Evolutionary conservation across 345 rosid genomes (phyloP).

Genomic region (Eucalyptus cloeziana): DNA sequence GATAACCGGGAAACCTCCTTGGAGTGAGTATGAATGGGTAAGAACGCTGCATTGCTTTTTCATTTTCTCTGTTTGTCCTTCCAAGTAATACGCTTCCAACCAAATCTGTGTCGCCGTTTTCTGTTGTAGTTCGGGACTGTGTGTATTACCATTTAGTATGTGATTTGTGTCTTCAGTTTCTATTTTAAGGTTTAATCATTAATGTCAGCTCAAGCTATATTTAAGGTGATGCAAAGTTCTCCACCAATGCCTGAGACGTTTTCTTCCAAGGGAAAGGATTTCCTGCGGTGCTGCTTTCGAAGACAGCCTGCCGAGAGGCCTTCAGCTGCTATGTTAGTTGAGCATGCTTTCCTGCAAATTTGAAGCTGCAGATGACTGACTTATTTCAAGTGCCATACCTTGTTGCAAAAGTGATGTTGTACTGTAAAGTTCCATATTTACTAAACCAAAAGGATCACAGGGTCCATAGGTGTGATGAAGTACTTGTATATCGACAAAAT

Average conservation of each 20-base stretch:
- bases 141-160: not conserved
- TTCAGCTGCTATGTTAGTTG: conserved; percentile 51
- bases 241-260: conserved; percentile 55
- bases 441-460: not conserved
- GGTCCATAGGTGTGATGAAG: no score
- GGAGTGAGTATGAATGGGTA: conserved; percentile 91
- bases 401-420: not conserved
- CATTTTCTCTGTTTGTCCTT: not conserved
- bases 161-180: not conserved
- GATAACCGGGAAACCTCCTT: conserved; percentile 90
- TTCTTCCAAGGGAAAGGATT: conserved; percentile 40
- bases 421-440: not conserved
- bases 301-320: conserved; percentile 85
- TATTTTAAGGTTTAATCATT: no score
- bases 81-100: no score
- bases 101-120: not conserved
- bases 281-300: conserved; percentile 52
- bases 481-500: no score
- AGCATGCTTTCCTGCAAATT: conserved; percentile 53
- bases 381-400: not conserved
- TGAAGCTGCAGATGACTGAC: not conserved
- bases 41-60: conserved; percentile 2
- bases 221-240: conserved; percentile 64
- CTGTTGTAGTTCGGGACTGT: not conserved
- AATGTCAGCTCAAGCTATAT: conserved; percentile 77